Evolutionary conservation across 1,139 yeast species (phyloP).

Genomic region (Candida labiduridarum): DNA sequence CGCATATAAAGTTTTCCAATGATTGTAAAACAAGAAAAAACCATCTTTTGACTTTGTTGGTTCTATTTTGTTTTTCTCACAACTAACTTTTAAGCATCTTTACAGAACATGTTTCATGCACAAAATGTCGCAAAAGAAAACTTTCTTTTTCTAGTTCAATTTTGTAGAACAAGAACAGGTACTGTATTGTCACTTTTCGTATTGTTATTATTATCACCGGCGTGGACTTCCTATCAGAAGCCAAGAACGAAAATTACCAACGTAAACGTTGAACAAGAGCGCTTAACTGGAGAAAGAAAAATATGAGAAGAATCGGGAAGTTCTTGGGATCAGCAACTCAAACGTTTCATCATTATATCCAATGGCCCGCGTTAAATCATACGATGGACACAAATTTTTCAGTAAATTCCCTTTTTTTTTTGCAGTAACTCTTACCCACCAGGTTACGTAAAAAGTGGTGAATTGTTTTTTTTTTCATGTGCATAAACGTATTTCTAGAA

Average conservation of each 20-base stretch:
- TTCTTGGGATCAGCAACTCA: not conserved
- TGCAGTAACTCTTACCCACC: not conserved
- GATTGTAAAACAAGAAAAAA: too few species aligned
- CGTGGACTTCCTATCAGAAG: not conserved
- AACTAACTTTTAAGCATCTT: not conserved
- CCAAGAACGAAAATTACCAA: not conserved
- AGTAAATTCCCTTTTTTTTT: not conserved
- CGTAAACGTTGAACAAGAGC: not conserved
- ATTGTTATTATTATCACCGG: not conserved
- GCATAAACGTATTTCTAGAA: too few species aligned
- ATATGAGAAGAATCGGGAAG: not conserved
- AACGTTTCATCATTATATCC: not conserved
- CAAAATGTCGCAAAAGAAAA: not conserved
- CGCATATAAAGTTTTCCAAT: too few species aligned
- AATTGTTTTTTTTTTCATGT: too few species aligned
- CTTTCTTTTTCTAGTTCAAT: not conserved
- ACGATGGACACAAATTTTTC: not conserved
- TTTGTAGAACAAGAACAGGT: too few species aligned
- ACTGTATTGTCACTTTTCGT: too few species aligned
- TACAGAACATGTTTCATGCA: not conserved
- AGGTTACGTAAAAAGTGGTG: not conserved
- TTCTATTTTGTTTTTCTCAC: not conserved
- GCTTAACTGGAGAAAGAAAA: not conserved
- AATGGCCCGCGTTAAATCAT: constrained; percentile 1
- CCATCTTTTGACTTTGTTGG: too few species aligned